A percentile compares a stretch with the other conserved stretches of the same genome.
phyloP scores from a whole-genome alignment of 495 filamentous ascomycete species.

The Tuber indicum region DNA sequence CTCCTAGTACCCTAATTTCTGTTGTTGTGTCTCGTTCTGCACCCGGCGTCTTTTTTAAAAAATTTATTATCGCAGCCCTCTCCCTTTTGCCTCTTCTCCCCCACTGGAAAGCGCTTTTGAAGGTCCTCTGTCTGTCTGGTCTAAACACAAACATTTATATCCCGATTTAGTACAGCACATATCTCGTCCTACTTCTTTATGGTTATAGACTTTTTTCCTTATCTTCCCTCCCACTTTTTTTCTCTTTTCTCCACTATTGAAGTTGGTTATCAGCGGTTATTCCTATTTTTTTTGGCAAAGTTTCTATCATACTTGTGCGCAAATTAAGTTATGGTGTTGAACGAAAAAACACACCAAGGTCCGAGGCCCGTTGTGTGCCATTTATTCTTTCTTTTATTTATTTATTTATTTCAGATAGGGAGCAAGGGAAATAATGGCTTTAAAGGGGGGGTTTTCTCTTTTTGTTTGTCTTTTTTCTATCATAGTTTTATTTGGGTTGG shows the following conservation, averaged over 20 bases:
- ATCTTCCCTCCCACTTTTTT: background rate
- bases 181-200: background rate
- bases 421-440: background rate
- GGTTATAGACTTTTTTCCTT: background rate
- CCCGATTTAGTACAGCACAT: background rate
- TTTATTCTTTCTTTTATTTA: background rate
- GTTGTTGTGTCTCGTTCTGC: background rate
- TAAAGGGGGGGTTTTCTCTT: background rate
- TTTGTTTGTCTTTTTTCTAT: background rate
- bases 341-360: too few species aligned
- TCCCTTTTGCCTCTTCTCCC: background rate
- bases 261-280: background rate
- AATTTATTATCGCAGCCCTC: background rate
- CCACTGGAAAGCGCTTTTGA: background rate
- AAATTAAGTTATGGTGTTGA: too few species aligned
- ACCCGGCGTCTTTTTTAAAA: constrained; percentile 8
- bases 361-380: background rate
- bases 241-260: constrained; percentile 8
- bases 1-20: background rate
- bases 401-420: background rate
- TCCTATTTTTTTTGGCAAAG: background rate
- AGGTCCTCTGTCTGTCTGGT: background rate
- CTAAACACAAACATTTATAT: background rate
- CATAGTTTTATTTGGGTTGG: background rate
- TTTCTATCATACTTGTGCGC: background rate